phyloP scores from a whole-genome alignment of 805 yeast species.

The Brettanomyces nanus region DNA sequence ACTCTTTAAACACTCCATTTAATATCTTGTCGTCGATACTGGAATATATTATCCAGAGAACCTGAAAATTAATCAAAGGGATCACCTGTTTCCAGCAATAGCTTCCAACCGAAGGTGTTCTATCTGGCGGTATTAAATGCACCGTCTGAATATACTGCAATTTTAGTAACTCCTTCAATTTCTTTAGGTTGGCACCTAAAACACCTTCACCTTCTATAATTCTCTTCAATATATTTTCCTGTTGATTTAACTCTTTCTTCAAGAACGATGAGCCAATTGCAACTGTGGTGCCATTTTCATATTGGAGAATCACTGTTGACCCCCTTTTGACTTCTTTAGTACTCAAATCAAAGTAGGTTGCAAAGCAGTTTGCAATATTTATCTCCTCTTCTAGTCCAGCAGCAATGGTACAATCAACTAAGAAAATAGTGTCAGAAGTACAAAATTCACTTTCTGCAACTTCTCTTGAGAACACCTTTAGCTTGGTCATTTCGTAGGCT shows the following conservation, averaged over 20 bases:
- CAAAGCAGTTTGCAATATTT: too few relatives aligned
- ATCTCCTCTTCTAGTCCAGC: conserved; percentile 18
- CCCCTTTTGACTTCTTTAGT: too few relatives aligned
- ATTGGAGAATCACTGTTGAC: too few relatives aligned
- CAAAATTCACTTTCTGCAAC: too few relatives aligned
- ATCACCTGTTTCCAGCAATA: conserved; percentile 24
- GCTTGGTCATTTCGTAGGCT: too few relatives aligned
- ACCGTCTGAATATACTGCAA: conserved; percentile 6
- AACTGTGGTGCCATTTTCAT: conserved; percentile 14
- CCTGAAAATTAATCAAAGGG: conserved; percentile 17
- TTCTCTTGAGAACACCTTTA: too few relatives aligned
- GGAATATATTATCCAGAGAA: conserved; percentile 16
- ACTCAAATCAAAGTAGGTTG: too few relatives aligned
- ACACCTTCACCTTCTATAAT: too few relatives aligned
- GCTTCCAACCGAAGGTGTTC: conserved; percentile 20
- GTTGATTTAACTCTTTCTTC: too few relatives aligned
- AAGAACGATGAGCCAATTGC: too few relatives aligned
- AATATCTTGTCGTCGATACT: conserved; percentile 9
- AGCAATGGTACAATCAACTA: conserved; percentile 21
- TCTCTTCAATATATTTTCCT: too few relatives aligned
- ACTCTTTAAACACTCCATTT: conserved; percentile 16
- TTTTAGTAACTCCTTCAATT: not conserved
- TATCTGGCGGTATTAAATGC: conserved; percentile 18
- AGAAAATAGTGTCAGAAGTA: conserved; percentile 14
- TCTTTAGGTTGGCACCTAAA: too few relatives aligned